Conservation (phyloP, 192 early-diverging fungal species). For the Gamsiella multidivaricata region DNA sequence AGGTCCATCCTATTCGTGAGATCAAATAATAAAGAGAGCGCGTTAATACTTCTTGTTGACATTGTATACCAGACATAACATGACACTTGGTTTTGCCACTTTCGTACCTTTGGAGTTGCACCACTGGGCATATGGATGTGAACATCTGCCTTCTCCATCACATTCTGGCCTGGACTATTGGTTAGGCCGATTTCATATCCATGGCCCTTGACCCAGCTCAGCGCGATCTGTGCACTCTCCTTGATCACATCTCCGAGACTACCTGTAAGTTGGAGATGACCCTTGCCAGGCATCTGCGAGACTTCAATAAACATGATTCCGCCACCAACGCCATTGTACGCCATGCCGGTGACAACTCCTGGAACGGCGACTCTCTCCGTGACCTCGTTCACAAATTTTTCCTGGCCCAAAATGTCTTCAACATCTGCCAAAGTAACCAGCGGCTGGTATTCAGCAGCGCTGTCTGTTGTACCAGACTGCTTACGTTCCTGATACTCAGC, state of each 20-base stretch:
- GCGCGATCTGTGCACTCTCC: conserved; percentile 81
- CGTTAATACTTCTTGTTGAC: too few species aligned
- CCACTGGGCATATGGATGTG: conserved; percentile 92
- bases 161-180: conserved; percentile 42
- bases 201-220: conserved; percentile 84
- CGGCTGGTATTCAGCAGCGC: conserved; percentile 54
- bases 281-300: conserved; percentile 78
- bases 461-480: neutral
- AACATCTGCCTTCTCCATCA: conserved; percentile 75
- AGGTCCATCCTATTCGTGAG: conserved; percentile 71
- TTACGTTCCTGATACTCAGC: conserved; percentile 65
- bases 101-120: conserved; percentile 71
- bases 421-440: conserved; percentile 61
- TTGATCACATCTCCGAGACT: conserved; percentile 86
- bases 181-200: conserved; percentile 67
- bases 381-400: conserved; percentile 76
- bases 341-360: conserved; percentile 87
- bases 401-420: conserved; percentile 74
- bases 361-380: conserved; percentile 69
- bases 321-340: conserved; percentile 82
- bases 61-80: too few species aligned
- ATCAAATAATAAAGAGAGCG: neutral
- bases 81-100: neutral
- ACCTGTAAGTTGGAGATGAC: conserved; percentile 75
- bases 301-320: conserved; percentile 86